These are phyloP conservation scores for Xylaria digitata DNA, from an alignment of 2,329 filamentous ascomycete species.

Conservation along the genomic window DNA sequence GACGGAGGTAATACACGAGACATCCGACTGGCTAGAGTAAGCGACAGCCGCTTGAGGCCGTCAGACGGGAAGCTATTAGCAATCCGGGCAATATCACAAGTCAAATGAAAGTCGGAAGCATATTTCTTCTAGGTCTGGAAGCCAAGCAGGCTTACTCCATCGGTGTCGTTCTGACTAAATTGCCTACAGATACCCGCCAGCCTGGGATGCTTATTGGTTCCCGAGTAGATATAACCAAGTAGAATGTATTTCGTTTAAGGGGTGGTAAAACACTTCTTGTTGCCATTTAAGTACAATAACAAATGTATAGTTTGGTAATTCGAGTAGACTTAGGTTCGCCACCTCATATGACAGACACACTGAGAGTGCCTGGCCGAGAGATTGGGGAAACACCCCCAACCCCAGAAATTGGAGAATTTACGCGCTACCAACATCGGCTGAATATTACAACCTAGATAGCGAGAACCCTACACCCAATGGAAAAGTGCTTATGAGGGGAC, in stretches of 20 bases:
- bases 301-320: not conserved
- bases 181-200: slow-evolving; percentile 24
- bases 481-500: slow-evolving; percentile 15
- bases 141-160: slow-evolving; percentile 36
- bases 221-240: slow-evolving; percentile 6
- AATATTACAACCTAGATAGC: slow-evolving; percentile 19
- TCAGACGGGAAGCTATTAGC: slow-evolving; percentile 37
- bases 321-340: not conserved
- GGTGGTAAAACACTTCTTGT: not conserved
- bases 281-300: not conserved
- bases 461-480: slow-evolving; percentile 7
- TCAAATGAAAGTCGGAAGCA: slow-evolving; percentile 44
- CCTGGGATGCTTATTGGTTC: slow-evolving; percentile 20
- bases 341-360: not conserved
- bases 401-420: slow-evolving; percentile 15
- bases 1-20: slow-evolving; percentile 39
- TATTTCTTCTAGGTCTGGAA: slow-evolving; percentile 29
- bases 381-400: slow-evolving; percentile 16
- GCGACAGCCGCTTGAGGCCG: slow-evolving; percentile 47
- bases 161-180: slow-evolving; percentile 38
- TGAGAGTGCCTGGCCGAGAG: too few relatives aligned
- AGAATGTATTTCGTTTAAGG: not conserved
- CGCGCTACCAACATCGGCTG: slow-evolving; percentile 26
- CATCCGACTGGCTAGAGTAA: slow-evolving; percentile 48
- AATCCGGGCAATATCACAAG: slow-evolving; percentile 35